phyloP scores from a whole-genome alignment of 176 grass and related monocot genomes.

The Ensete glaucum region DNA sequence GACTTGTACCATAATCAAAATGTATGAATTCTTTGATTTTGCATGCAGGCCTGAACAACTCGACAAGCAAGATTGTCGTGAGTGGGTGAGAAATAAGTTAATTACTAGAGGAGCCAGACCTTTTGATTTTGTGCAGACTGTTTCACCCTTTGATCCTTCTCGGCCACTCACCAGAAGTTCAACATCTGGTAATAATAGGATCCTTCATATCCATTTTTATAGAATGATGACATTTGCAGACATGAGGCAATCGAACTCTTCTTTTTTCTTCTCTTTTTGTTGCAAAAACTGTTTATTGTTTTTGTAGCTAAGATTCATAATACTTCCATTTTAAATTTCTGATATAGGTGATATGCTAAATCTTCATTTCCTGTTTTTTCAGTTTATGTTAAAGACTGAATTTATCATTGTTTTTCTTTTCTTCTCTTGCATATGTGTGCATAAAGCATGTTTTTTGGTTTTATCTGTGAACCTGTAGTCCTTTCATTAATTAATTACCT shows the following conservation, averaged over 20 bases:
- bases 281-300: neutral
- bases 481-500: too few species aligned
- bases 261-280: neutral
- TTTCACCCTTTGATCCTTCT: conserved; percentile 50
- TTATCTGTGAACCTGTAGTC: too few species aligned
- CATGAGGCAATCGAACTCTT: neutral
- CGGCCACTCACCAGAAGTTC: conserved; percentile 14
- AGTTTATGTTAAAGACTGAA: too few species aligned
- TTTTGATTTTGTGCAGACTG: conserved; percentile 75
- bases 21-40: conserved; percentile 22
- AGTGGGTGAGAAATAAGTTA: conserved; percentile 68
- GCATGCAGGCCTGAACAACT: conserved; percentile 46
- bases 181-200: conserved; percentile 31
- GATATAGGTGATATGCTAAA: too few species aligned
- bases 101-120: conserved; percentile 56
- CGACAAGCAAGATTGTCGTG: conserved; percentile 45
- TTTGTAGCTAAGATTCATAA: neutral
- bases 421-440: too few species aligned
- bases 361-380: too few species aligned
- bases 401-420: too few species aligned
- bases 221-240: neutral
- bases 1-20: neutral
- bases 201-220: conserved; percentile 4
- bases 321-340: too few species aligned
- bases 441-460: too few species aligned